Conservation (phyloP, 176 grass and related monocot species). For the Secale cereale region DNA sequence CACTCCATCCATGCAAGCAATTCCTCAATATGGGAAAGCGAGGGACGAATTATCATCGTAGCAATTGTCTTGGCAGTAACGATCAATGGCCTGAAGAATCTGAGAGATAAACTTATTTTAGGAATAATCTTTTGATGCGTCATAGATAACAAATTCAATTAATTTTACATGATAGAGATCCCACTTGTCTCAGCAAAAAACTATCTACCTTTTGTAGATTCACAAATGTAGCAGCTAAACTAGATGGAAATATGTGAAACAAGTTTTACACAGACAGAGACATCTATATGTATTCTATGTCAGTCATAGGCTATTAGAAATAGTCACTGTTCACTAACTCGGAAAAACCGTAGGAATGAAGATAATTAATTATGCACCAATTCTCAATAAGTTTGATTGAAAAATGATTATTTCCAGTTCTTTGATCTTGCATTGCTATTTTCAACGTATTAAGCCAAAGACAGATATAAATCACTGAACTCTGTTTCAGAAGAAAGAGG, state of each 20-base stretch:
- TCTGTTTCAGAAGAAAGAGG: neutral
- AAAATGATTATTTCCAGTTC: neutral
- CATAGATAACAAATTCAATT: neutral
- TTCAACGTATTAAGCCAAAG: no score
- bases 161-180: neutral
- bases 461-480: no score
- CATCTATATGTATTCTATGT: neutral
- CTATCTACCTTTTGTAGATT: neutral
- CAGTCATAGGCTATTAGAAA: neutral
- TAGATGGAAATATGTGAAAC: neutral
- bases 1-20: constrained; percentile 41
- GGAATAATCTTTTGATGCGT: neutral
- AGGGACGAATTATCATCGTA: constrained; percentile 33
- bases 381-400: neutral
- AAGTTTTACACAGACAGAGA: neutral
- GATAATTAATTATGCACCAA: neutral
- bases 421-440: neutral
- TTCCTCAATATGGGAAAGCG: constrained; percentile 37
- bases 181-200: neutral
- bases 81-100: constrained; percentile 61
- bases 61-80: constrained; percentile 44
- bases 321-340: neutral
- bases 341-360: neutral
- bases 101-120: neutral
- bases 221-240: neutral